These are phyloP conservation scores for Prunus armeniaca DNA, from an alignment of 306 rosid genomes.

Conservation along the genomic window DNA sequence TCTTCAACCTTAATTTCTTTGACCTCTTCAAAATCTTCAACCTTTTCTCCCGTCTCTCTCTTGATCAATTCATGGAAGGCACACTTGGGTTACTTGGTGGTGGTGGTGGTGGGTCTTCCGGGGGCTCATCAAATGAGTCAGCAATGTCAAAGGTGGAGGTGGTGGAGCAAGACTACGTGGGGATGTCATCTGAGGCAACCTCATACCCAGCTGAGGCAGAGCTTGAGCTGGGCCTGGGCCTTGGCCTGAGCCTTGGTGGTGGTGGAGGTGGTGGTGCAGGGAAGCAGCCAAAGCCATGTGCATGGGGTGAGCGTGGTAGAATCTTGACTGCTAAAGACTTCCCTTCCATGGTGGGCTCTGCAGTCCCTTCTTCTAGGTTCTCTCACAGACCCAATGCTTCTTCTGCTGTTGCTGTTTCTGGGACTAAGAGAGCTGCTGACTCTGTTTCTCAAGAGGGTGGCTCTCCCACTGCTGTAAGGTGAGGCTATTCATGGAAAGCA, in stretches of 20 bases:
- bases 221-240: constrained; percentile 54
- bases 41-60: background rate
- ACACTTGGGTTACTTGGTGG: constrained; percentile 40
- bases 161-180: constrained; percentile 31
- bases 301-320: constrained; percentile 54
- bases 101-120: constrained; percentile 34
- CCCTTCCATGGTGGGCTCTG: constrained; percentile 44
- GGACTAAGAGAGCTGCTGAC: constrained; percentile 67
- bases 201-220: constrained; percentile 44
- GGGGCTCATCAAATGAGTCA: constrained; percentile 38
- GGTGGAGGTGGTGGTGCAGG: constrained; percentile 34
- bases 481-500: background rate
- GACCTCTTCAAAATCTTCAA: background rate
- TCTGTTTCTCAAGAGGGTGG: constrained; percentile 51
- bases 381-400: constrained; percentile 29
- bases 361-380: constrained; percentile 31
- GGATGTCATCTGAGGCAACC: constrained; percentile 42
- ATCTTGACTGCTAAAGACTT: constrained; percentile 68
- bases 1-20: background rate
- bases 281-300: constrained; percentile 31
- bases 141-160: constrained; percentile 31
- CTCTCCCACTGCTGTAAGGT: constrained; percentile 56
- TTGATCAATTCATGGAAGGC: constrained; percentile 25
- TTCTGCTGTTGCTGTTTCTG: constrained; percentile 41
- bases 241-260: constrained; percentile 44